A percentile compares a stretch with the other conserved stretches of the same genome.
Conservation (phyloP, 2,329 filamentous ascomycete species). For the Aspergillus terreus region DNA sequence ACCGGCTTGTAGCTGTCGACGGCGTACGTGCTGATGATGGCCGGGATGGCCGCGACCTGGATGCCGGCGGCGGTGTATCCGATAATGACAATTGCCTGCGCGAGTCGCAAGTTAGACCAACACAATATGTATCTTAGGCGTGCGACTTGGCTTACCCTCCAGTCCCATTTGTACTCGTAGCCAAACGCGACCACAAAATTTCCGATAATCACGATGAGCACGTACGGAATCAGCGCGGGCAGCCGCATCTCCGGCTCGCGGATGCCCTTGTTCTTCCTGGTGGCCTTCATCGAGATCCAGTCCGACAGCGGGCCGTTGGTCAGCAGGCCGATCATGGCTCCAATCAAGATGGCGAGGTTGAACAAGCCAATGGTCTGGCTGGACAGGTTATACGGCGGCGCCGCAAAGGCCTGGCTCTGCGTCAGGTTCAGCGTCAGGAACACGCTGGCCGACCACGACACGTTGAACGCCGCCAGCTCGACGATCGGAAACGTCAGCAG, state of each 20-base stretch:
- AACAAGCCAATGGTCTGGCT: constrained; percentile 50
- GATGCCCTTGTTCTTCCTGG: constrained; percentile 51
- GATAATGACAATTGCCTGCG: constrained; percentile 49
- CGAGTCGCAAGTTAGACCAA: not conserved
- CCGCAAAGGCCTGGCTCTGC: constrained; percentile 51
- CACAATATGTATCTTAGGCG: not conserved
- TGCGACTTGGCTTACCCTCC: constrained; percentile 38
- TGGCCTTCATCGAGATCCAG: constrained; percentile 55
- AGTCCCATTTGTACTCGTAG: constrained; percentile 52
- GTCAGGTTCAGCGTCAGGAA: constrained; percentile 62
- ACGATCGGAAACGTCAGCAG: constrained; percentile 61
- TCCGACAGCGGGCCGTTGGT: constrained; percentile 56
- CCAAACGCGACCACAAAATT: constrained; percentile 56
- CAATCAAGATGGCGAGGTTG: constrained; percentile 56
- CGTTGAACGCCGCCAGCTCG: constrained; percentile 59
- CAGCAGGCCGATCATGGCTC: constrained; percentile 51
- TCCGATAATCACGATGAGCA: constrained; percentile 55
- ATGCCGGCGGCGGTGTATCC: constrained; percentile 56
- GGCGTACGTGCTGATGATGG: constrained; percentile 56
- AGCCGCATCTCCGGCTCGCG: constrained; percentile 59
- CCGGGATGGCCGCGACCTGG: constrained; percentile 58
- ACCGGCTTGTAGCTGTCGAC: constrained; percentile 64
- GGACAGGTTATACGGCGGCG: constrained; percentile 54
- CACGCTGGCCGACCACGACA: constrained; percentile 56
- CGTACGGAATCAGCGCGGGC: constrained; percentile 55